Base-by-base conservation (phyloP, 2,329 filamentous ascomycete species). In the Fusarium neocosmosporiellum region DNA sequence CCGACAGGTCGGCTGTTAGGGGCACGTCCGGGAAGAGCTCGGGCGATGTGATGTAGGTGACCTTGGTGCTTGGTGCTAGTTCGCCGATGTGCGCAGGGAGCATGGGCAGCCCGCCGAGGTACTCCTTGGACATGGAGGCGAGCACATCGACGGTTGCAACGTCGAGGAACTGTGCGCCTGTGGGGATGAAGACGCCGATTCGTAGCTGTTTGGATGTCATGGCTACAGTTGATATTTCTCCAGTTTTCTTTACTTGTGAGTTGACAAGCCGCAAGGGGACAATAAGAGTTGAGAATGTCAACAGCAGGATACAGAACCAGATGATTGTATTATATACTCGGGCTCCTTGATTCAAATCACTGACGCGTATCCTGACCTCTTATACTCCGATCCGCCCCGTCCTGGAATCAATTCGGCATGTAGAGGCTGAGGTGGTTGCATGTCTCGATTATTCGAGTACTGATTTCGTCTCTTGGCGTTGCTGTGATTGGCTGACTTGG, bases 101-200 rank as follows among this genome's bases (percentile, higher is more conserved):
- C 24, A 78, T 72, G 11, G 72, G 63, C 4, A 85, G 22, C 1
- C 60, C 2, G 1, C 70, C 63, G 18, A 89, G 71, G 72, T 88
- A 88, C 57, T 85, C 81, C 65, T 82, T 79, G 65, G 82, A 83
- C 78, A 88, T 83, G 70, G 80, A 81, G 34, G 80, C 84, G 20
- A 89, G 82, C 59, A 88, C 79, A 77, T 89, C 87, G 61, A 88
- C 81, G 57, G 84, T 84, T 11, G 87, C 87, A 6, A 82, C 74
- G 76, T 89, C 88, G 20, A 89, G 84, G 10, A 87, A 77, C 70
- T 89, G 87, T 13, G 82, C 81, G 2, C 81, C 80, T 3, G 73
- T 69, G 2, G 87, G 86, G 57, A 88, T 80, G 76, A 87, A 88
- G 63, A 89, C 86, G 24, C 87, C 88, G 57, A 89, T 82, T 46